A percentile compares a stretch with the other conserved stretches of the same genome.
phyloP scores from a whole-genome alignment of 768 basidiomycete genomes.

The Suillus brevipes region DNA sequence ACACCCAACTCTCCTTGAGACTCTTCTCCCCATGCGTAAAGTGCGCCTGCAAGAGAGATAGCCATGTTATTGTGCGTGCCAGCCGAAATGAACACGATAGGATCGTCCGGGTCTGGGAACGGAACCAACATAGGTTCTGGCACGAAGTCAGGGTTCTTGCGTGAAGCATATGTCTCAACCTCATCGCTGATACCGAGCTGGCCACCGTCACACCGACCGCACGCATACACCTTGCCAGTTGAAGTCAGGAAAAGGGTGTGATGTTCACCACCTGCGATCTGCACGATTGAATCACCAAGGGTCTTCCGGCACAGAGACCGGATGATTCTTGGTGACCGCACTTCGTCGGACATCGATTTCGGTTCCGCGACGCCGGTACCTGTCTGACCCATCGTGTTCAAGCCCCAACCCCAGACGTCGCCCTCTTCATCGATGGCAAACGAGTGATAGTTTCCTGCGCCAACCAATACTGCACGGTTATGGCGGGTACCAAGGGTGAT shows the following conservation, averaged over 20 bases:
- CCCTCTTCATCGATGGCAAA: slow-evolving; percentile 88
- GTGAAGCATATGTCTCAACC: slow-evolving; percentile 63
- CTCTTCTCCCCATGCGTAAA: slow-evolving; percentile 81
- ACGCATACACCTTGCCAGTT: slow-evolving; percentile 81
- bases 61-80: slow-evolving; percentile 75
- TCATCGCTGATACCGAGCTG: slow-evolving; percentile 78
- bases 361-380: slow-evolving; percentile 54
- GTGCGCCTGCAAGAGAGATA: slow-evolving; percentile 61
- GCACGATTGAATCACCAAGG: slow-evolving; percentile 59
- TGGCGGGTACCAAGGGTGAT: slow-evolving; percentile 70
- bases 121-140: slow-evolving; percentile 62
- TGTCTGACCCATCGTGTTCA: slow-evolving; percentile 86
- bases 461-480: slow-evolving; percentile 67
- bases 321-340: slow-evolving; percentile 67
- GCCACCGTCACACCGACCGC: slow-evolving; percentile 80
- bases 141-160: slow-evolving; percentile 57
- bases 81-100: slow-evolving; percentile 62
- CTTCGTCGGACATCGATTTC: slow-evolving; percentile 48
- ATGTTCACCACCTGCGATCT: slow-evolving; percentile 83
- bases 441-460: slow-evolving; percentile 83
- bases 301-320: slow-evolving; percentile 58
- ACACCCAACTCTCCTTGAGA: slow-evolving; percentile 74
- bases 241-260: slow-evolving; percentile 89
- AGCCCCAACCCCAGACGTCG: slow-evolving; percentile 93
- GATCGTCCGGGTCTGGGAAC: slow-evolving; percentile 66